Evolutionary conservation across 2,329 filamentous ascomycete genomes (phyloP).

Genomic region (Trichoderma endophyticum): DNA sequence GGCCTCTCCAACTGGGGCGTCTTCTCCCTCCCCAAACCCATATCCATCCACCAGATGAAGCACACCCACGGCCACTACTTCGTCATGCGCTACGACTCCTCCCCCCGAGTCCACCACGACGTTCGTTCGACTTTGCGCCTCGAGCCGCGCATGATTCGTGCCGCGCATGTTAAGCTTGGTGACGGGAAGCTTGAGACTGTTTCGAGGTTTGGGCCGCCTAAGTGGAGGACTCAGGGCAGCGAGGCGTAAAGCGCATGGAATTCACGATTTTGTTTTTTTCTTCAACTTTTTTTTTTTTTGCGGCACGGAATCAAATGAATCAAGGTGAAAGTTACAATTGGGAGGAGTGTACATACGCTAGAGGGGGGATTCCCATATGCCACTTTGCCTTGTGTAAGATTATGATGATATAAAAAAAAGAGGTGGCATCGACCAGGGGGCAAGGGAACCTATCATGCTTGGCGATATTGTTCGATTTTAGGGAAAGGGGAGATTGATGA

Average conservation of each 20-base stretch:
- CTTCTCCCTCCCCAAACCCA: conserved; percentile 78
- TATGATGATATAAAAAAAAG: conserved; percentile 1
- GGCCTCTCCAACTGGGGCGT: conserved; percentile 94
- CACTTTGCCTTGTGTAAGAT: conserved; percentile 8
- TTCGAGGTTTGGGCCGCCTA: conserved; percentile 47
- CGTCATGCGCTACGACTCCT: conserved; percentile 91
- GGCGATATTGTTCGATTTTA: neutral
- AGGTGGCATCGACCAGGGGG: neutral
- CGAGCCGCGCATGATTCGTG: conserved; percentile 87
- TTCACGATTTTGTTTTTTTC: neutral
- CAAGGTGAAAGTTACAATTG: neutral
- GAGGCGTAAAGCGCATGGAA: conserved; percentile 26
- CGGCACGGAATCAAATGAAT: neutral
- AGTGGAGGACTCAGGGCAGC: conserved; percentile 44
- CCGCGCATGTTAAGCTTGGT: conserved; percentile 83
- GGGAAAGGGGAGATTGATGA: no score
- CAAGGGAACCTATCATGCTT: neutral
- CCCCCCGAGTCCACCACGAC: conserved; percentile 66
- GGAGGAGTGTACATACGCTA: neutral
- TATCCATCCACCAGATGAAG: conserved; percentile 75
- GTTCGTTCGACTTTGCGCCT: conserved; percentile 73
- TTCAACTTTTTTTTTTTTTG: neutral
- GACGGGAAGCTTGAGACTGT: conserved; percentile 54
- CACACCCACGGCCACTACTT: conserved; percentile 93
- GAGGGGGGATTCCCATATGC: neutral